Percentiles rank a stretch among this genome's conserved stretches.
Evolutionary conservation across 352 stramenopile genomes (phyloP).

Genomic region (Pilasporangium apinafurcum): DNA sequence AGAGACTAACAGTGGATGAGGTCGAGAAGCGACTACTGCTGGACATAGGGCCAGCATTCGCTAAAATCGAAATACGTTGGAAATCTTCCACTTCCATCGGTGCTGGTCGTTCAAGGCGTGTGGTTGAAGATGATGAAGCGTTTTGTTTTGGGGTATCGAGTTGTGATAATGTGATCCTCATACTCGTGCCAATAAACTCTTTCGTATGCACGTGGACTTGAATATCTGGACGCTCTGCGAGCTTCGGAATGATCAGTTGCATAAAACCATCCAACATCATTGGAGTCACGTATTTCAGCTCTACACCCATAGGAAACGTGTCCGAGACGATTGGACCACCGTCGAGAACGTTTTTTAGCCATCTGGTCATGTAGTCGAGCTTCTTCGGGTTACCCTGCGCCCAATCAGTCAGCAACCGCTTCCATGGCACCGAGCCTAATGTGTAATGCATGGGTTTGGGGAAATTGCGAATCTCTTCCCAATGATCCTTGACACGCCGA

Average conservation of each 20-base stretch:
- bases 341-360: constrained; percentile 86
- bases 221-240: constrained; percentile 75
- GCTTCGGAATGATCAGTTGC: constrained; percentile 84
- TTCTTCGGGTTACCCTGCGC: constrained; percentile 87
- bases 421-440: constrained; percentile 80
- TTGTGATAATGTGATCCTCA: constrained; percentile 81
- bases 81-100: constrained; percentile 59
- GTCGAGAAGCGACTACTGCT: constrained; percentile 36
- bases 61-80: constrained; percentile 62
- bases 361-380: constrained; percentile 87
- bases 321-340: constrained; percentile 80
- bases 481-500: constrained; percentile 82
- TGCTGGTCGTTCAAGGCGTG: constrained; percentile 17
- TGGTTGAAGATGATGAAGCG: constrained; percentile 4
- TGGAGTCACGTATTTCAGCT: constrained; percentile 86
- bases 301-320: constrained; percentile 83
- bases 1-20: constrained; percentile 44
- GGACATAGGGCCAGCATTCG: constrained; percentile 24
- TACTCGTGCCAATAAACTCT: constrained; percentile 87
- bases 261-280: constrained; percentile 91
- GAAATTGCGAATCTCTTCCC: constrained; percentile 86
- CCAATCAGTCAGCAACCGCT: constrained; percentile 82
- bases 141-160: constrained; percentile 29
- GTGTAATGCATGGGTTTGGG: constrained; percentile 79
- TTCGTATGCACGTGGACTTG: constrained; percentile 88